These are phyloP conservation scores for Trichophyton mentagrophytes DNA, from an alignment of 2,329 filamentous ascomycete species.

Conservation along the genomic window DNA sequence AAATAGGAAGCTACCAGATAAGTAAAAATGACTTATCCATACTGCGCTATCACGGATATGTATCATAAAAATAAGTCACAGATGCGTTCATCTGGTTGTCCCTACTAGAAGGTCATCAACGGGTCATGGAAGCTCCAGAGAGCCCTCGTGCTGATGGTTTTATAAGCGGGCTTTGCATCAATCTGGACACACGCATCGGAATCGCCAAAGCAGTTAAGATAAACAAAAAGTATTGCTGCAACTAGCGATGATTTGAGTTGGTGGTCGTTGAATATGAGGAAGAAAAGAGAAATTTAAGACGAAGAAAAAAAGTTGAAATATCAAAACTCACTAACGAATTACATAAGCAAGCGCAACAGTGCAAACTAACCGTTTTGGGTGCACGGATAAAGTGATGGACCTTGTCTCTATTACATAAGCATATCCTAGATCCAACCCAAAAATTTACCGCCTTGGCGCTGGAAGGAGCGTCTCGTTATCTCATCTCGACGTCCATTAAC, in stretches of 20 bases:
- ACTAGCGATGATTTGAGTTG: conserved; percentile 63
- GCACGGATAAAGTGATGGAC: too few relatives aligned
- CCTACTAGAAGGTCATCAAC: conserved; percentile 37
- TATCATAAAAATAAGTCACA: neutral
- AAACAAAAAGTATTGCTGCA: conserved; percentile 25
- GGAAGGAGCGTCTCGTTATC: too few relatives aligned
- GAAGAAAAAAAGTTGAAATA: conserved; percentile 4
- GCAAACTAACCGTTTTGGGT: neutral
- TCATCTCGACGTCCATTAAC: neutral
- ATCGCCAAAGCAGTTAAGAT: conserved; percentile 51
- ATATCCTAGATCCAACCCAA: neutral
- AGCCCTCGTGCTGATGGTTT: conserved; percentile 66
- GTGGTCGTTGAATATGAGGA: conserved; percentile 47
- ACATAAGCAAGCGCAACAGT: neutral
- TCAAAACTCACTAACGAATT: neutral
- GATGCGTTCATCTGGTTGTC: conserved; percentile 19
- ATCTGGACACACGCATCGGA: conserved; percentile 63
- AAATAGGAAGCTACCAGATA: too few relatives aligned
- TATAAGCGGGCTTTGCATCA: conserved; percentile 50
- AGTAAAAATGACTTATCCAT: neutral
- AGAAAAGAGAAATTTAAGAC: conserved; percentile 22
- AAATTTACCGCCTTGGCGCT: neutral
- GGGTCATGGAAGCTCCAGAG: conserved; percentile 29
- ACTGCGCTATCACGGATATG: neutral
- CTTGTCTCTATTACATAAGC: neutral